These are phyloP conservation scores for Microthyrium microscopicum DNA, from an alignment of 2,329 filamentous ascomycete species.

Conservation along the genomic window DNA sequence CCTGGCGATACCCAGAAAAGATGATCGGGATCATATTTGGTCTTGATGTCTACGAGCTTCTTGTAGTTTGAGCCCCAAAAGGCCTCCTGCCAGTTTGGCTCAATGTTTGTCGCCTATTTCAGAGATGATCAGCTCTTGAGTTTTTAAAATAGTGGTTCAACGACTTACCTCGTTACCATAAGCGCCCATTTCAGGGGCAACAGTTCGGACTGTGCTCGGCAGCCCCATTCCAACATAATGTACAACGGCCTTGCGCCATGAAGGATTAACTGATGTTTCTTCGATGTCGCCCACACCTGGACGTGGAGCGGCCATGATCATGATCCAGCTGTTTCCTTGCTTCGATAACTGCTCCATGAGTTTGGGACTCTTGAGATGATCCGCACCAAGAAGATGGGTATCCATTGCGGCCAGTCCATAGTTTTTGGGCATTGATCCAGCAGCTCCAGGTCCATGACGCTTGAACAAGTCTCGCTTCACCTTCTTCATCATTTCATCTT, in stretches of 20 bases:
- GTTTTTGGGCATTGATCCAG: background rate
- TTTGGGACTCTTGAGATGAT: background rate
- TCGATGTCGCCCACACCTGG: background rate
- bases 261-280: constrained; percentile 2
- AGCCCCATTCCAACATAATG: background rate
- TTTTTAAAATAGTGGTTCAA: too few species aligned
- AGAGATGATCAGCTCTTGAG: too few species aligned
- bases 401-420: background rate
- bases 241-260: constrained; percentile 3
- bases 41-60: constrained; percentile 16
- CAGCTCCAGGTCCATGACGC: constrained; percentile 4
- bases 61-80: constrained; percentile 22
- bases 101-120: too few species aligned
- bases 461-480: background rate
- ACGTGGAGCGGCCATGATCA: background rate
- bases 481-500: background rate
- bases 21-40: constrained; percentile 17
- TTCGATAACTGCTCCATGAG: background rate
- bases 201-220: too few species aligned
- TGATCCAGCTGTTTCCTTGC: background rate
- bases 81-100: constrained; percentile 19
- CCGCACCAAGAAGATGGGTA: background rate
- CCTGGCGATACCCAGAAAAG: constrained; percentile 15
- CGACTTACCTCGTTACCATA: constrained; percentile 5
- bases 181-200: constrained; percentile 3